Base-by-base conservation (phyloP, 768 basidiomycete species). In the Leccinum variicolor region DNA sequence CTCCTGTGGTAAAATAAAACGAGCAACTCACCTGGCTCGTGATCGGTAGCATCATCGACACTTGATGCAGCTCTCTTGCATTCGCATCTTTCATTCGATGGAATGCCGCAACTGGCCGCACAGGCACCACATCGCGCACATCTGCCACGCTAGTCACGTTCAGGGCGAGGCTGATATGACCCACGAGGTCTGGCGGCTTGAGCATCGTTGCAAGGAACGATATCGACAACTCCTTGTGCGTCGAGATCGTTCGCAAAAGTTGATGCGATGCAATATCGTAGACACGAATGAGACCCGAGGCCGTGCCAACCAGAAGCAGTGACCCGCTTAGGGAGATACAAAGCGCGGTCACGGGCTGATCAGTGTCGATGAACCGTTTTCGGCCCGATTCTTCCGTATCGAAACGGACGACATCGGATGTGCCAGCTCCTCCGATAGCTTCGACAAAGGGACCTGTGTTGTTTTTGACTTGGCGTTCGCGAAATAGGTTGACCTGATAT, bases 251-350 rank as follows among this genome's bases (percentile, higher is more conserved):
- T 48, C 94, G 89, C 26, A 97, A 76, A 28, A 86, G 84, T 68
- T 98, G 95, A 66, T 94, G 92, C 0, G 96, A 96, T 2, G 92
- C 84, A 29, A 96, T 81, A 60, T 97, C 91, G 69, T 94, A 93
- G 39, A 94, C 71, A 56, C 92, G 81, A 51, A 98, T 81, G 13
- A 84, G 68, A 3, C 93, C 93, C 2, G 80, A 71, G 3, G 81
- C 70, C 0, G 93, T 95, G 21, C 96, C 94, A 31, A 85, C 84
- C n/a, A 98, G 73, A 11, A 99, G 83, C 45, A 89, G 79, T 2
- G 91, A 82, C 0, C 85, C 83, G 11, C 89, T 90, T 25, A 90
- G 65, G 0, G 96, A 97, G 49, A 96, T 84, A 5, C 86, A 73
- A 14, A 98, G 75, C 1, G 84, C 73, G 7, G 87, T 86, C 59